phyloP scores from a whole-genome alignment of 2,329 filamentous ascomycete species.

The Sporothrix brunneoviolacea region DNA sequence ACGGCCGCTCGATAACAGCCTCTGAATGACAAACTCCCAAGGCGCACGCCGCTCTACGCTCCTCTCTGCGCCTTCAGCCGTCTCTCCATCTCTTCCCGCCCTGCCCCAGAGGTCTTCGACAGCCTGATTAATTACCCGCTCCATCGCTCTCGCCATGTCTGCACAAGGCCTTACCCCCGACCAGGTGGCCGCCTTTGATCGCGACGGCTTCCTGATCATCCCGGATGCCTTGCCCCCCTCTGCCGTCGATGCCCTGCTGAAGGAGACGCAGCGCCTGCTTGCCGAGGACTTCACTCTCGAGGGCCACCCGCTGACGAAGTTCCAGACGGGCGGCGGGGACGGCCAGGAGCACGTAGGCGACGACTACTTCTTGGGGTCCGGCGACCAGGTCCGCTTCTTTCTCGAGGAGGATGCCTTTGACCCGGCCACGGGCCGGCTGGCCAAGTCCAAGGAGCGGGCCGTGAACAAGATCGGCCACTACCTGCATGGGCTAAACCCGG shows the following conservation, averaged over 20 bases:
- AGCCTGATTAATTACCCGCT: too few relatives aligned
- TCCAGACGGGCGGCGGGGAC: conserved; percentile 68
- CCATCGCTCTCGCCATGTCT: too few relatives aligned
- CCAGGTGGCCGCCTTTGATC: conserved; percentile 66
- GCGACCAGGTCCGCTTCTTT: conserved; percentile 93
- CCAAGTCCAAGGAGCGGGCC: conserved; percentile 72
- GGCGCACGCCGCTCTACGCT: too few relatives aligned
- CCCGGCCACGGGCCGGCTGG: conserved; percentile 50
- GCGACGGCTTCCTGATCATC: conserved; percentile 86
- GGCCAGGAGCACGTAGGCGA: conserved; percentile 74
- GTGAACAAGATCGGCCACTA: conserved; percentile 87
- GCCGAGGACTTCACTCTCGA: conserved; percentile 63
- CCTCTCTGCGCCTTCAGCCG: too few relatives aligned
- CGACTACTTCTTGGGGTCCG: conserved; percentile 84
- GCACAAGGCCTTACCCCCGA: conserved; percentile 56
- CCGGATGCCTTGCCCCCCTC: conserved; percentile 63
- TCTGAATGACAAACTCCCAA: too few relatives aligned
- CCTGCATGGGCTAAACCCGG: conserved; percentile 61
- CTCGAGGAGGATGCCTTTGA: conserved; percentile 92
- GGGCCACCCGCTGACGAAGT: conserved; percentile 86
- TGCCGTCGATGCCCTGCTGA: conserved; percentile 62
- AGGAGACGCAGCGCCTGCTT: conserved; percentile 69
- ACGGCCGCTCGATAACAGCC: too few relatives aligned
- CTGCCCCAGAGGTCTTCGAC: too few relatives aligned
- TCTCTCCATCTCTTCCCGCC: too few relatives aligned